Percentiles rank a stretch among this genome's conserved stretches.
phyloP scores from a whole-genome alignment of 495 filamentous ascomycete genomes.

The Penicillium maclennaniae region DNA sequence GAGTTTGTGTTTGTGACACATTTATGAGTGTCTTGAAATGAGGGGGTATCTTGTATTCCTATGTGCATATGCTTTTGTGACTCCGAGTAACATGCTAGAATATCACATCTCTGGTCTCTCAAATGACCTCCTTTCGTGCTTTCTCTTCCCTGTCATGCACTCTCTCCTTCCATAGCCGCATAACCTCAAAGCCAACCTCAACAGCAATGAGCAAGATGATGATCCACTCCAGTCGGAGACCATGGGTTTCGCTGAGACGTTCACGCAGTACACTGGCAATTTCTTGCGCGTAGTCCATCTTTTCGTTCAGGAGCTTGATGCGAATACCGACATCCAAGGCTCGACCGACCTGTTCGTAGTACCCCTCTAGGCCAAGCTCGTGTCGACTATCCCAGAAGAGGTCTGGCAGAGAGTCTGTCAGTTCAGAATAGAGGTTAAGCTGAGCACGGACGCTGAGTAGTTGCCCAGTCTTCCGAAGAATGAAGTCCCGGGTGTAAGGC shows the following conservation, averaged over 20 bases:
- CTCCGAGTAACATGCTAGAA: not conserved
- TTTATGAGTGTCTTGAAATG: not conserved
- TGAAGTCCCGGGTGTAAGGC: conserved; percentile 70
- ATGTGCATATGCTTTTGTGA: not conserved
- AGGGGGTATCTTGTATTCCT: not conserved
- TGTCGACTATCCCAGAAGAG: conserved; percentile 93
- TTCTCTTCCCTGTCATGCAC: conserved; percentile 45
- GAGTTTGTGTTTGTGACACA: not conserved
- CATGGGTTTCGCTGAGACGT: conserved; percentile 84
- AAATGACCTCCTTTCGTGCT: conserved; percentile 18
- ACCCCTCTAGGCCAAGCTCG: conserved; percentile 82
- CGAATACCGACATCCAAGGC: conserved; percentile 89
- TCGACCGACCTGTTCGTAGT: conserved; percentile 88
- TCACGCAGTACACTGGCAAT: conserved; percentile 88
- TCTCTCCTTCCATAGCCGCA: conserved; percentile 56
- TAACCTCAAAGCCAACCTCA: conserved; percentile 73
- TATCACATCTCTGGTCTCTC: not conserved
- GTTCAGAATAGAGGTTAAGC: conserved; percentile 92
- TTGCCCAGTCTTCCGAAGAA: conserved; percentile 90
- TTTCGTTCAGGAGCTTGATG: conserved; percentile 89
- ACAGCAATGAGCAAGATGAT: conserved; percentile 92
- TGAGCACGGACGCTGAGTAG: conserved; percentile 87
- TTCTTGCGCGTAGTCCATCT: conserved; percentile 96
- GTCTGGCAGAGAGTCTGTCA: conserved; percentile 92
- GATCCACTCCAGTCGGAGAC: conserved; percentile 88